phyloP scores from a whole-genome alignment of 2,329 filamentous ascomycete genomes.

The Penicillium sp. region DNA sequence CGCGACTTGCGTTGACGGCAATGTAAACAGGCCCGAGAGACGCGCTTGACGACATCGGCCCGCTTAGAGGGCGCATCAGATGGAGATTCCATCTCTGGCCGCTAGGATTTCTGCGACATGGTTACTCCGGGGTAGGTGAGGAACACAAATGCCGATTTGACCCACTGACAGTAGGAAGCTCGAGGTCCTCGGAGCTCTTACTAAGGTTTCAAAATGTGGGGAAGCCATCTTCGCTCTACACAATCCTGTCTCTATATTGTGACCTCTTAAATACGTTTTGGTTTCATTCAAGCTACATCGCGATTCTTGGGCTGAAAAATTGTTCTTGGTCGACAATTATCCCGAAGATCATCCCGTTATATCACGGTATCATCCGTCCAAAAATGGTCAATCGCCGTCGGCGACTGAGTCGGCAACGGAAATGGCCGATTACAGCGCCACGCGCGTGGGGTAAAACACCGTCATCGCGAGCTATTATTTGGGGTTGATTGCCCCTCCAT shows the following conservation, averaged over 20 bases:
- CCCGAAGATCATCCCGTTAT: not conserved
- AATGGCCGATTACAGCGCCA: slow-evolving; percentile 3
- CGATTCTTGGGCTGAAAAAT: not conserved
- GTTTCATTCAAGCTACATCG: not conserved
- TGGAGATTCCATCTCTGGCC: slow-evolving; percentile 18
- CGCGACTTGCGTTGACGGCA: slow-evolving; percentile 52
- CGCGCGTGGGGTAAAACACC: slow-evolving; percentile 11
- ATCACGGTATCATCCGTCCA: not conserved
- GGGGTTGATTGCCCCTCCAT: slow-evolving; percentile 1
- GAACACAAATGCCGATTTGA: slow-evolving; percentile 11
- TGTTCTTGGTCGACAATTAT: not conserved
- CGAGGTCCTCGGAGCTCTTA: slow-evolving; percentile 5
- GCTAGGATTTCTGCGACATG: slow-evolving; percentile 9
- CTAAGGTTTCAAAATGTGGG: slow-evolving; percentile 5
- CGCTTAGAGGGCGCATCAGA: slow-evolving; percentile 12
- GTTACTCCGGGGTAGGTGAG: slow-evolving; percentile 1
- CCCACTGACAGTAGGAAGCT: slow-evolving; percentile 7
- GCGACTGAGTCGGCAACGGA: slow-evolving; percentile 13
- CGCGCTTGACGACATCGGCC: slow-evolving; percentile 42
- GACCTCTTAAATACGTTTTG: not conserved
- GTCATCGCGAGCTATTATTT: slow-evolving; percentile 3
- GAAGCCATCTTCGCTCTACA: not conserved
- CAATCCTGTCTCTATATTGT: not conserved
- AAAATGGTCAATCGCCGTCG: slow-evolving; percentile 21
- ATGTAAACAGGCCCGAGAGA: slow-evolving; percentile 49